A percentile compares a stretch with the other conserved stretches of the same genome.
These are phyloP conservation scores for Pleodorina starrii DNA, from an alignment of 139 green algal genomes.

Conservation along the genomic window DNA sequence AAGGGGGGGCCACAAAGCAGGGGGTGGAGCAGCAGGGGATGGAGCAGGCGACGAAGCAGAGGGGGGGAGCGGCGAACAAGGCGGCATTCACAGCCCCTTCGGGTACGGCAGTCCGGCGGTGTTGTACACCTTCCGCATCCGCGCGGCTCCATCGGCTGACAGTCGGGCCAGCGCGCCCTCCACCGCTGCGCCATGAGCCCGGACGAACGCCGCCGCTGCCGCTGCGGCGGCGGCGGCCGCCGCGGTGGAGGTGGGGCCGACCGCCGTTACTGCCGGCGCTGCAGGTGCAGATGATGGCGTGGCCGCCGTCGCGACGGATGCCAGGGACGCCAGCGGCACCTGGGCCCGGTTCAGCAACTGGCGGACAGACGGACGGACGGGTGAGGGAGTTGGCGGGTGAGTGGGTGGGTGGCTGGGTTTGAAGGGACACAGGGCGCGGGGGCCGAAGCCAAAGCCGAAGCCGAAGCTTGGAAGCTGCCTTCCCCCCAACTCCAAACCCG, in stretches of 20 bases:
- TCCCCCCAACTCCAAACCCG: not conserved
- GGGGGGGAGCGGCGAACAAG: too few relatives aligned
- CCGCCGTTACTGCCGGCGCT: too few relatives aligned
- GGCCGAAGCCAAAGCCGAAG: not conserved
- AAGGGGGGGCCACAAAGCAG: too few relatives aligned
- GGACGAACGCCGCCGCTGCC: not conserved
- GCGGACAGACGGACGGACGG: not conserved
- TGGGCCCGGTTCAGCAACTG: not conserved
- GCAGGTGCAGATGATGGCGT: not conserved
- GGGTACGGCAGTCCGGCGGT: not conserved
- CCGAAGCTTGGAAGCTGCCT: not conserved
- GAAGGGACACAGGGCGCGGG: not conserved
- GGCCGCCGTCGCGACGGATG: not conserved
- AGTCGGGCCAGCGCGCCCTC: not conserved
- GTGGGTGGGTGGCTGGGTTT: too few relatives aligned
- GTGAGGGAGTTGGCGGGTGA: too few relatives aligned
- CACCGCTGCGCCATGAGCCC: not conserved
- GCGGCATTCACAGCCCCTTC: not conserved
- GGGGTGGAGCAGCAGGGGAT: too few relatives aligned
- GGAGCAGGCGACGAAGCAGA: too few relatives aligned
- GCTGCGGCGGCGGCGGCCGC: not conserved
- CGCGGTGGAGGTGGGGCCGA: not conserved
- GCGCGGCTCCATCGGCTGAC: too few relatives aligned
- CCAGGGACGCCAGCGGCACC: not conserved
- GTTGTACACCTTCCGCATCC: slow-evolving; percentile 1